phyloP scores from a whole-genome alignment of 179 eudicot genomes.

The Amaranthus tricolor region DNA sequence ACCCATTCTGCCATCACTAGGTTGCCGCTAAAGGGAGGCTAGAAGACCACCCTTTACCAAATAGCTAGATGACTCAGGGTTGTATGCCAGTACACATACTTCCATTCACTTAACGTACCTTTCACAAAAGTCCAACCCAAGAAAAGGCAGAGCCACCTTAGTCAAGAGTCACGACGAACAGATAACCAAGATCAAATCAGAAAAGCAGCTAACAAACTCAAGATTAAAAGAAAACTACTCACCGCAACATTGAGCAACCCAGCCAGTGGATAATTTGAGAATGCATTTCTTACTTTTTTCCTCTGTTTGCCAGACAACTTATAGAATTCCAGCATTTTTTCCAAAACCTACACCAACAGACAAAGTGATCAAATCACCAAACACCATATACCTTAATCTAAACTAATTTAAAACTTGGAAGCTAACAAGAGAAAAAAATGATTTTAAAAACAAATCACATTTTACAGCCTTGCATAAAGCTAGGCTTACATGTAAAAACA shows the following conservation, averaged over 20 bases:
- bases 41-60: slow-evolving; percentile 3
- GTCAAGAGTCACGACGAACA: background rate
- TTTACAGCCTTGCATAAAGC: background rate
- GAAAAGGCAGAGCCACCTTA: background rate
- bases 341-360: slow-evolving; percentile 54
- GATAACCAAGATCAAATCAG: background rate
- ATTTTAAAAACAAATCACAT: background rate
- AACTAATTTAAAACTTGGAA: background rate
- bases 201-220: background rate
- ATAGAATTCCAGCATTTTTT: slow-evolving; percentile 59
- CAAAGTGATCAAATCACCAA: slow-evolving; percentile 8
- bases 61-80: background rate
- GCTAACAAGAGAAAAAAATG: background rate
- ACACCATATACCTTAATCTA: background rate
- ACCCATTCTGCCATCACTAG: background rate
- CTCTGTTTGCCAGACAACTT: slow-evolving; percentile 25
- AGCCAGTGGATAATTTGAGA: slow-evolving; percentile 46
- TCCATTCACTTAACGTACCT: background rate
- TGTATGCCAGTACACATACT: background rate
- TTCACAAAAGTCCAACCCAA: background rate
- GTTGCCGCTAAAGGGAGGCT: background rate
- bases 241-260: slow-evolving; percentile 93
- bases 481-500: background rate
- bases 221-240: slow-evolving; percentile 36
- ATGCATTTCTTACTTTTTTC: slow-evolving; percentile 36